A percentile compares a stretch with the other conserved stretches of the same genome.
phyloP scores from a whole-genome alignment of 805 yeast genomes.

The Wickerhamomyces sydowiorum region DNA sequence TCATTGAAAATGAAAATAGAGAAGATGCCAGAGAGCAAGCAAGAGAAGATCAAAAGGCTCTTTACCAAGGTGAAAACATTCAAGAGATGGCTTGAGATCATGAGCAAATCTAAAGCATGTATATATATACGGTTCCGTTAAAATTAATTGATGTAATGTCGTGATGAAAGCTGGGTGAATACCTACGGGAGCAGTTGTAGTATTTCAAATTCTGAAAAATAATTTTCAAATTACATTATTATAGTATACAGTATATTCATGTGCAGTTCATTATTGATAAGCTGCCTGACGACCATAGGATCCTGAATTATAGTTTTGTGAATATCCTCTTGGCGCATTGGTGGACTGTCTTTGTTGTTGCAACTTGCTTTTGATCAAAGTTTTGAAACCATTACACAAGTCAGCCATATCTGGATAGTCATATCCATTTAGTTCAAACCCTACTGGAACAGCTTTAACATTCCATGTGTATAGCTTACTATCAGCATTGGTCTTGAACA shows the following conservation, averaged over 20 bases:
- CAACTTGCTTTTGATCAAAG: slow-evolving; percentile 30
- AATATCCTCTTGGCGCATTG: slow-evolving; percentile 2
- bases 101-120: too few relatives aligned
- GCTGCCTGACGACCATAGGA: not conserved
- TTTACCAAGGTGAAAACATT: slow-evolving; percentile 10
- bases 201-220: too few relatives aligned
- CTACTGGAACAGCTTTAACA: slow-evolving; percentile 84
- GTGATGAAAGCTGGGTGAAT: too few relatives aligned
- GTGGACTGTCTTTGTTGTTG: not conserved
- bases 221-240: too few relatives aligned
- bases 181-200: too few relatives aligned
- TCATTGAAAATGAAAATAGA: slow-evolving; percentile 14
- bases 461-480: slow-evolving; percentile 79
- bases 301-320: not conserved
- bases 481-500: slow-evolving; percentile 74
- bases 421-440: slow-evolving; percentile 73
- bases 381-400: slow-evolving; percentile 93
- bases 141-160: not conserved
- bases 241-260: too few relatives aligned
- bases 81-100: slow-evolving; percentile 1
- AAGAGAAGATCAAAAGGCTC: slow-evolving; percentile 5
- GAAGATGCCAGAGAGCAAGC: slow-evolving; percentile 11
- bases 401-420: slow-evolving; percentile 85
- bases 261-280: too few relatives aligned
- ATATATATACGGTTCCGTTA: not conserved